Conservation (phyloP, 768 basidiomycete species). For the Glaciozyma martinii region DNA sequence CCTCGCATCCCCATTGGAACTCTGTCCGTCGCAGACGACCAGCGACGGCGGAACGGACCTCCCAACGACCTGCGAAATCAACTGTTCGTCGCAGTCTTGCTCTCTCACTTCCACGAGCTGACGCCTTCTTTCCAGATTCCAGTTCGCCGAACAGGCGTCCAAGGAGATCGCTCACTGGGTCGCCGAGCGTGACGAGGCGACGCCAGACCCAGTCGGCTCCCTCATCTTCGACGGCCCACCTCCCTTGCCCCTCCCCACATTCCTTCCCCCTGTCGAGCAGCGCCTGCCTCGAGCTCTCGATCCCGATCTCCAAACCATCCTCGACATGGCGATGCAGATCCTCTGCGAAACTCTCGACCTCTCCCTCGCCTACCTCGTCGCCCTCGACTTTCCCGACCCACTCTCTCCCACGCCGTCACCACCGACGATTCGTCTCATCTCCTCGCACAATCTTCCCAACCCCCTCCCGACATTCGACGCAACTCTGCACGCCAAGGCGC, state of each 20-base stretch:
- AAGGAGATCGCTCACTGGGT: constrained; percentile 20
- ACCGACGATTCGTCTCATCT: constrained; percentile 2
- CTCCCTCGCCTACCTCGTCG: constrained; percentile 23
- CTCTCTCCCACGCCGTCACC: neutral
- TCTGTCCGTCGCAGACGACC: too few species aligned
- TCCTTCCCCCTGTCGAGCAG: neutral
- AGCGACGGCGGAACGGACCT: neutral
- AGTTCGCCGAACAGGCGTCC: constrained; percentile 13
- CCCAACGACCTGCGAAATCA: constrained; percentile 6
- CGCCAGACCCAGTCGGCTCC: neutral
- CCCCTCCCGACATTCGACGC: constrained; percentile 16
- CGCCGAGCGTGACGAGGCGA: neutral
- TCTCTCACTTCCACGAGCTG: neutral
- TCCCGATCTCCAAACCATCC: neutral
- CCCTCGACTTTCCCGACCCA: constrained; percentile 3
- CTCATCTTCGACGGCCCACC: neutral
- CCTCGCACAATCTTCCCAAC: constrained; percentile 19
- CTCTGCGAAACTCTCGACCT: constrained; percentile 14
- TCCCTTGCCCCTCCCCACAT: neutral
- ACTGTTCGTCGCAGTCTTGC: neutral
- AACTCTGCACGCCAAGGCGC: constrained; percentile 13
- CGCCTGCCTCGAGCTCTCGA: neutral
- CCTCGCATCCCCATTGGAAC: neutral
- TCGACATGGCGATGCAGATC: constrained; percentile 2
- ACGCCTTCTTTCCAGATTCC: neutral